These are phyloP conservation scores for Heimioporus sp. DNA, from an alignment of 768 basidiomycete genomes.

Conservation along the genomic window DNA sequence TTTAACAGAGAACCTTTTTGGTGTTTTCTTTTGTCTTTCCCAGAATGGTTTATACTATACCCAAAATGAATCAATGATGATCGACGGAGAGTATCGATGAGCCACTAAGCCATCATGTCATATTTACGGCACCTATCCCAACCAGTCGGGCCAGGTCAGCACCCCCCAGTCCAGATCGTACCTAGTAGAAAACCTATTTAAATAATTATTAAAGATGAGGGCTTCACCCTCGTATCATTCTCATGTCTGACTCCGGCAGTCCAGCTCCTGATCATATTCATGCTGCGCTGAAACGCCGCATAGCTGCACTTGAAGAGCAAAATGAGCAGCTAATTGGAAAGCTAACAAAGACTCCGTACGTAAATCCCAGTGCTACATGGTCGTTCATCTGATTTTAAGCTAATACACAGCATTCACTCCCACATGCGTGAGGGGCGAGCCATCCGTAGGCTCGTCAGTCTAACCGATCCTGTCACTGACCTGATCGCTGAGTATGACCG, in stretches of 20 bases:
- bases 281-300: not conserved
- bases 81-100: too few species aligned
- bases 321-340: not conserved
- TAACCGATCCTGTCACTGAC: not conserved
- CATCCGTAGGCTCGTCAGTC: constrained; percentile 9
- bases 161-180: too few species aligned
- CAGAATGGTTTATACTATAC: too few species aligned
- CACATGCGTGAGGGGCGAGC: constrained; percentile 2
- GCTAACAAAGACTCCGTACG: not conserved
- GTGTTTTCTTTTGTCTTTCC: too few species aligned
- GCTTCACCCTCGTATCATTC: not conserved
- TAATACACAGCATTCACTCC: not conserved
- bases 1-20: too few species aligned
- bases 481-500: constrained; percentile 8
- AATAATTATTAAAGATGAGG: too few species aligned
- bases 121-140: too few species aligned
- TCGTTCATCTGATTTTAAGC: not conserved
- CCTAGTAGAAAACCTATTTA: too few species aligned
- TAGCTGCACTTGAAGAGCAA: constrained; percentile 6
- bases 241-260: not conserved
- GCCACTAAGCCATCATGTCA: too few species aligned
- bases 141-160: too few species aligned
- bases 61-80: too few species aligned
- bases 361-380: not conserved
- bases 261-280: not conserved